These are phyloP conservation scores for Polychaeton citri DNA, from an alignment of 2,329 filamentous ascomycete species.

Conservation along the genomic window DNA sequence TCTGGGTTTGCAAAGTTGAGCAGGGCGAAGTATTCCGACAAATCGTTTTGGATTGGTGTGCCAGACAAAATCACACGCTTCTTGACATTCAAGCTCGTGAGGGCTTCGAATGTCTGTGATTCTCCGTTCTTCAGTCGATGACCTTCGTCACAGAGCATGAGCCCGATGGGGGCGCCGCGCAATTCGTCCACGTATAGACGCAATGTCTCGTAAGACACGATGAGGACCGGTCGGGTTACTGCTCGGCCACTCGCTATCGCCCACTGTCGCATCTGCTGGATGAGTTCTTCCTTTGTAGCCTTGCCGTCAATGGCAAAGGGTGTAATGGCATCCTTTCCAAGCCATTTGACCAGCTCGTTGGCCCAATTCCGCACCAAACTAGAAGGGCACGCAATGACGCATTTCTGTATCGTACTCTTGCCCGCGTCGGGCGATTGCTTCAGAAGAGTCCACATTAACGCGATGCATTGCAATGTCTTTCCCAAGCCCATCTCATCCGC, in stretches of 20 bases:
- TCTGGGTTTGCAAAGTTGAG: conserved; percentile 95
- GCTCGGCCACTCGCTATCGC: conserved; percentile 80
- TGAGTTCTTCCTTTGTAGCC: conserved; percentile 85
- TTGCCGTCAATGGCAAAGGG: conserved; percentile 97
- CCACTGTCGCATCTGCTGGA: conserved; percentile 84
- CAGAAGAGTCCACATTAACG: conserved; percentile 88
- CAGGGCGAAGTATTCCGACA: conserved; percentile 95
- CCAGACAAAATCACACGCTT: conserved; percentile 89
- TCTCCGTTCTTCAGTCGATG: conserved; percentile 95
- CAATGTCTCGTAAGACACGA: conserved; percentile 94
- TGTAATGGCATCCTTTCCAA: conserved; percentile 77
- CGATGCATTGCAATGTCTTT: conserved; percentile 94
- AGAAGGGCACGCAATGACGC: conserved; percentile 90
- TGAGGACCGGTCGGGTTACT: conserved; percentile 83
- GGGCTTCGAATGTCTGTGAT: conserved; percentile 82
- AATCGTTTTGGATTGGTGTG: conserved; percentile 93
- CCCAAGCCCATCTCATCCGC: conserved; percentile 97
- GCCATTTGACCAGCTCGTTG: conserved; percentile 92
- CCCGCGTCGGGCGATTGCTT: conserved; percentile 96
- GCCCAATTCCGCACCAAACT: conserved; percentile 97
- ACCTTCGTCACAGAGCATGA: conserved; percentile 91
- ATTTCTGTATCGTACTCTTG: conserved; percentile 86
- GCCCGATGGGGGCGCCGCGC: conserved; percentile 75
- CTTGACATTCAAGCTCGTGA: conserved; percentile 82
- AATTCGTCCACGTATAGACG: conserved; percentile 83